These are phyloP conservation scores for Amphirosellinia nigrospora DNA, from an alignment of 495 filamentous ascomycete species.

Conservation along the genomic window DNA sequence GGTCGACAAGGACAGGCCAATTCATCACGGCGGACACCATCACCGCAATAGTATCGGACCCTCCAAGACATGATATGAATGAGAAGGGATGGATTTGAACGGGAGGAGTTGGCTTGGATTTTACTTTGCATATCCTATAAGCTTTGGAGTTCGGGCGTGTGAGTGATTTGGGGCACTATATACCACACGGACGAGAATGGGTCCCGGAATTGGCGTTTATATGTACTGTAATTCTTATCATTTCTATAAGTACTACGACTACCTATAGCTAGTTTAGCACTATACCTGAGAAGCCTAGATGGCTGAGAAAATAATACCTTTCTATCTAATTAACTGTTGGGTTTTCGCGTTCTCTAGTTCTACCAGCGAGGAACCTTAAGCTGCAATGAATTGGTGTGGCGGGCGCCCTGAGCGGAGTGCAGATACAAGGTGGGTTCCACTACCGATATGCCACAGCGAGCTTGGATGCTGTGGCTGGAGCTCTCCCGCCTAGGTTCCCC, in stretches of 20 bases:
- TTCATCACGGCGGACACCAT: conserved; percentile 15
- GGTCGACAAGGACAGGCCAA: conserved; percentile 29
- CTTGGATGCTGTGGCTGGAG: conserved; percentile 30
- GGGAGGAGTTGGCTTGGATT: neutral
- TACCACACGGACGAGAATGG: conserved; percentile 1
- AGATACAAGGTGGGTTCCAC: neutral
- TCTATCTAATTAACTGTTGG: neutral
- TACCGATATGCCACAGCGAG: neutral
- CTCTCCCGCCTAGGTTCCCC: conserved; percentile 21
- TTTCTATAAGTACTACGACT: neutral
- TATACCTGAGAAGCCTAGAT: neutral
- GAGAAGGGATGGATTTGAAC: neutral
- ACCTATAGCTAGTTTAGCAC: no score
- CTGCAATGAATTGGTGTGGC: conserved; percentile 1
- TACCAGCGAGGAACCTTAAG: neutral
- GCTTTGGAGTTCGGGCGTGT: conserved; percentile 31
- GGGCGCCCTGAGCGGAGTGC: neutral
- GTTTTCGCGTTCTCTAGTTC: neutral
- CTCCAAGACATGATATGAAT: neutral
- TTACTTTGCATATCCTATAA: conserved; percentile 13
- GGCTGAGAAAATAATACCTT: neutral
- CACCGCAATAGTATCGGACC: neutral
- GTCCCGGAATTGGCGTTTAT: neutral
- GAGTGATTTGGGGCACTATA: conserved; percentile 3
- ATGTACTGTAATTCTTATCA: neutral